Evolutionary conservation across 352 stramenopile species (phyloP).

Genomic region (Phytopythium vexans): DNA sequence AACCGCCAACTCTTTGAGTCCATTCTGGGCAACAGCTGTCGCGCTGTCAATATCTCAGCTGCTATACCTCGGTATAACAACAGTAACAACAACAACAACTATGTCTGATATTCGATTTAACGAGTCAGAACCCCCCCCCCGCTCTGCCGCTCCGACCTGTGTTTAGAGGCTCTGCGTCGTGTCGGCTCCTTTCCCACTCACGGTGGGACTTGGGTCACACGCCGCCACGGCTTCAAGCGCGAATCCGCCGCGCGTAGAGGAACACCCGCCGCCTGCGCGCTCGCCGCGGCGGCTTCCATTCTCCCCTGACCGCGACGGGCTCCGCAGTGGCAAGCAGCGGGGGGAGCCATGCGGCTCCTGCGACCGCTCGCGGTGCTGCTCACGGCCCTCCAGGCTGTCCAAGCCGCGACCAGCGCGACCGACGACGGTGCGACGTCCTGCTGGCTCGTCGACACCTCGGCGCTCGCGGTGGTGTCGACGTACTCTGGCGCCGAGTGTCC

Average conservation of each 20-base stretch:
- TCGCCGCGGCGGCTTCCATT: no score
- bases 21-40: background rate
- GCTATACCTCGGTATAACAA: background rate
- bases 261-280: background rate
- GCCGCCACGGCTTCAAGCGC: constrained; percentile 1
- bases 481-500: constrained; percentile 23
- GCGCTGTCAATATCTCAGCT: background rate
- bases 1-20: no score
- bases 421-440: constrained; percentile 16
- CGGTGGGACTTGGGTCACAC: background rate
- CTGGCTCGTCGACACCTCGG: constrained; percentile 32
- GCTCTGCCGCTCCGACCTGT: background rate
- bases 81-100: background rate
- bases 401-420: background rate
- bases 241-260: background rate
- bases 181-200: background rate
- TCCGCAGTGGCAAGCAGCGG: background rate
- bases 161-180: background rate
- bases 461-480: constrained; percentile 13
- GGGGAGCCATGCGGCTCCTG: constrained; percentile 13
- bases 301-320: background rate
- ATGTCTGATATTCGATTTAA: no score
- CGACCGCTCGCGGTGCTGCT: constrained; percentile 8
- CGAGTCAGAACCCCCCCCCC: background rate
- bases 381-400: background rate